Evolutionary conservation across 768 basidiomycete species (phyloP).

Genomic region (Leccinum obscurum): DNA sequence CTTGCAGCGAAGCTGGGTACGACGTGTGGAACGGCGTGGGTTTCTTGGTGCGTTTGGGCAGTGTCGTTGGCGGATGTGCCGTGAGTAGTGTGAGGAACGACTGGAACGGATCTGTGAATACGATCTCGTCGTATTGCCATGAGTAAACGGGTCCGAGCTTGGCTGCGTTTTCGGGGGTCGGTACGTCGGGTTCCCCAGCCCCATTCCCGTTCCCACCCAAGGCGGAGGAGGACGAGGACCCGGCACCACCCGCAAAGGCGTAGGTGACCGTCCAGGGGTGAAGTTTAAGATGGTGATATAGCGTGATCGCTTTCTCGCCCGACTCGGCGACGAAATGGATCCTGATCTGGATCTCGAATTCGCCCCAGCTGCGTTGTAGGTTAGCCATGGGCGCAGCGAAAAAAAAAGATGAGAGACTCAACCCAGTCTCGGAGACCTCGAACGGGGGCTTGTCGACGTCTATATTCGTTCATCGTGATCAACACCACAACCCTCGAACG

Average conservation of each 20-base stretch:
- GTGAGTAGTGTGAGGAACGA: slow-evolving; percentile 81
- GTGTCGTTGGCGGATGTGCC: slow-evolving; percentile 77
- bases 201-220: neutral
- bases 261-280: slow-evolving; percentile 75
- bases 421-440: slow-evolving; percentile 95
- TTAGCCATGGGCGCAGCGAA: neutral
- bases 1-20: slow-evolving; percentile 60
- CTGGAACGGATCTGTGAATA: slow-evolving; percentile 92
- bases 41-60: slow-evolving; percentile 59
- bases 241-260: slow-evolving; percentile 11
- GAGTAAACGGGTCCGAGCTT: slow-evolving; percentile 83
- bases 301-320: slow-evolving; percentile 82
- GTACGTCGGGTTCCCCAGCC: slow-evolving; percentile 57
- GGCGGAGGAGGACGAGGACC: neutral
- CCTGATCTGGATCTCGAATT: slow-evolving; percentile 94
- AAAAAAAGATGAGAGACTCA: slow-evolving; percentile 15
- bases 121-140: slow-evolving; percentile 99
- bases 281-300: slow-evolving; percentile 94
- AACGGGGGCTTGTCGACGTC: slow-evolving; percentile 93
- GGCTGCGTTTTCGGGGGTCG: slow-evolving; percentile 64
- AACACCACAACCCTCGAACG: neutral
- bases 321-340: slow-evolving; percentile 89
- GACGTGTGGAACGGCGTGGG: slow-evolving; percentile 74
- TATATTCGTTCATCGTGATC: slow-evolving; percentile 29
- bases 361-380: slow-evolving; percentile 74